Evolutionary conservation across 2,329 filamentous ascomycete species (phyloP), one percentile per base, ranked within the genome.

Genomic region (Canariomyces notabilis): DNA sequence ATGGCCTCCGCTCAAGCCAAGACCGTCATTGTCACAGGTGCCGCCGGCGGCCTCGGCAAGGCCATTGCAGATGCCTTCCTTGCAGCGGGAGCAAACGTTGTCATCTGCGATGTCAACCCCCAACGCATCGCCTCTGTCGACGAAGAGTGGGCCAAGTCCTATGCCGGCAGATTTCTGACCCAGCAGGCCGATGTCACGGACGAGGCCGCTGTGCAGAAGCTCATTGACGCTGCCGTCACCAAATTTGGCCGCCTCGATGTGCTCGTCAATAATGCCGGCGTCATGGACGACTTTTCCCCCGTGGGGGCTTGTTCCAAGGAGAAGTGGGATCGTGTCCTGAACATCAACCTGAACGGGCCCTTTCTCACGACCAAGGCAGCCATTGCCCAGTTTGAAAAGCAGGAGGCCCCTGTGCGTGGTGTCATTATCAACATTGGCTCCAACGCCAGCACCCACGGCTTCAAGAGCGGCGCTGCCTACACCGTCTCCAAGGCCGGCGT

Each of bases 211-310:
- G 63, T 66, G 12, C 47, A 61, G 34, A 21, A 42, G 6, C 59
- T 68, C 29, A 52, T 68, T 34, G 53, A 50, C 22, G 52, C 49
- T 16, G 51, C 61, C 51, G 54, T 66, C 59, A 46, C 57, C 36
- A 54, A 56, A 34, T 63, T 62, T 39, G 61, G 60, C 39, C 53
- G 59, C 22, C 46, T 79, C 15, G 78, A 83, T 59, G 65, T 80
- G n/a, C 64, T 82, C 5, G 61, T 81, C 56, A 80, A 80, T 63
- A 77, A 76, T 50, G 77, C 77, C 8, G 79, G 73, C 18, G 67
- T 81, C 46, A 75, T 78, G 65, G 79, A 82, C 56, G 65, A 62
- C 21, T 78, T 81, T 53, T 71, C 76, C 35, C 71, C 75, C 0
- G 73, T 73, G 0, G 77, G 72, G 14, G 66, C 67, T 6, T 59